phyloP scores from a whole-genome alignment of 2,329 filamentous ascomycete species.

The Decorospora gaudefroyi region DNA sequence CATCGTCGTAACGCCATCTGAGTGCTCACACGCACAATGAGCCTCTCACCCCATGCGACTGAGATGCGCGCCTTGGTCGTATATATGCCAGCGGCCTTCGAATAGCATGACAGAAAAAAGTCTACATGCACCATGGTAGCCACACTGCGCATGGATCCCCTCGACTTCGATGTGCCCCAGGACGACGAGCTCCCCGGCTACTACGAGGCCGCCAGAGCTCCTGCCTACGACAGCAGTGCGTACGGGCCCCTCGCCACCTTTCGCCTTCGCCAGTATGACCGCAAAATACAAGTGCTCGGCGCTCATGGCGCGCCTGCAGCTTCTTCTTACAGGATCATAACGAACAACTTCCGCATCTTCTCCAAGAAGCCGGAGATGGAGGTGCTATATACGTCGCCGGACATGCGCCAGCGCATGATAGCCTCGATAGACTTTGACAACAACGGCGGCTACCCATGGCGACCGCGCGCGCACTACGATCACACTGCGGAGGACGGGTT shows the following conservation, averaged over 20 bases:
- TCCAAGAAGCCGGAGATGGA: slow-evolving; percentile 44
- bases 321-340: slow-evolving; percentile 35
- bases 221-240: slow-evolving; percentile 25
- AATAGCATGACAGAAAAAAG: slow-evolving; percentile 12
- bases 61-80: slow-evolving; percentile 6
- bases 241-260: slow-evolving; percentile 27
- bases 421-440: slow-evolving; percentile 36
- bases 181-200: slow-evolving; percentile 39
- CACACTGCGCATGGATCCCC: slow-evolving; percentile 19
- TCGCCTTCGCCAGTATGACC: slow-evolving; percentile 31
- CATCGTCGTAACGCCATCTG: slow-evolving; percentile 16
- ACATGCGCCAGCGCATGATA: slow-evolving; percentile 28
- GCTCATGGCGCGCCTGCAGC: slow-evolving; percentile 19
- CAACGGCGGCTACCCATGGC: slow-evolving; percentile 40
- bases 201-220: slow-evolving; percentile 27
- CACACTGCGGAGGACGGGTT: slow-evolving; percentile 17
- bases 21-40: slow-evolving; percentile 10
- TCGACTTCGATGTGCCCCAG: slow-evolving; percentile 21
- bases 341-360: slow-evolving; percentile 33
- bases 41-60: slow-evolving; percentile 1
- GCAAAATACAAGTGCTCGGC: slow-evolving; percentile 33
- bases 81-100: slow-evolving; percentile 20
- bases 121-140: slow-evolving; percentile 23
- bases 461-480: slow-evolving; percentile 37
- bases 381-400: slow-evolving; percentile 27